Evolutionary conservation across 2,329 filamentous ascomycete genomes (phyloP).

Genomic region (Penicillium janthinellum): DNA sequence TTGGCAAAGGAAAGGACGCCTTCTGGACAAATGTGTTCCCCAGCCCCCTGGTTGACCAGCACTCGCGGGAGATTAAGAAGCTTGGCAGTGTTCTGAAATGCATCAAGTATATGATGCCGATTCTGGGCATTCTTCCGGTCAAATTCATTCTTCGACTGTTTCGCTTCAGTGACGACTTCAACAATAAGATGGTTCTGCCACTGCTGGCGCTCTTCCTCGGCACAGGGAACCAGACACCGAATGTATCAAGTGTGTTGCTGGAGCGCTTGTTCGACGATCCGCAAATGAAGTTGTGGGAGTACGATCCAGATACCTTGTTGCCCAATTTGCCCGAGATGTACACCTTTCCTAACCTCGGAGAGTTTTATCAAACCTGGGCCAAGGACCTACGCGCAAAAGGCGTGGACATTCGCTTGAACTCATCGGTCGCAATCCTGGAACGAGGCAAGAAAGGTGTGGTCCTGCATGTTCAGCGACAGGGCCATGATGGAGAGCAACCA

Average conservation of each 20-base stretch:
- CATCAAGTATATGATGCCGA: slow-evolving; percentile 57
- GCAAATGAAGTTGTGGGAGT: slow-evolving; percentile 63
- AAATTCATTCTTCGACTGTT: slow-evolving; percentile 68
- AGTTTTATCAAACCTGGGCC: slow-evolving; percentile 61
- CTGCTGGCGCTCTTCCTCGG: slow-evolving; percentile 74
- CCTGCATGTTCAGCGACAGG: slow-evolving; percentile 37
- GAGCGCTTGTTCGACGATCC: slow-evolving; percentile 62
- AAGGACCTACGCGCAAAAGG: slow-evolving; percentile 54
- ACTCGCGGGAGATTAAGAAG: slow-evolving; percentile 57
- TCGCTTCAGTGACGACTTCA: slow-evolving; percentile 69
- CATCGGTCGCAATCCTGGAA: slow-evolving; percentile 44
- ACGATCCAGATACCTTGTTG: slow-evolving; percentile 57
- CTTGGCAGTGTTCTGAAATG: slow-evolving; percentile 58
- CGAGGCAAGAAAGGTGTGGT: slow-evolving; percentile 55
- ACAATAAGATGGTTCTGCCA: slow-evolving; percentile 69
- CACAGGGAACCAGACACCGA: slow-evolving; percentile 72
- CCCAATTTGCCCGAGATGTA: slow-evolving; percentile 60
- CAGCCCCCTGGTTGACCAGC: slow-evolving; percentile 57
- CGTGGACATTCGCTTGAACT: slow-evolving; percentile 55
- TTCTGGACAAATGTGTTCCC: slow-evolving; percentile 67
- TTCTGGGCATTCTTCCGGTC: slow-evolving; percentile 61
- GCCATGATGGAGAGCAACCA: slow-evolving; percentile 9
- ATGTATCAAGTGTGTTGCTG: slow-evolving; percentile 69
- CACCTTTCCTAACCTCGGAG: slow-evolving; percentile 62
- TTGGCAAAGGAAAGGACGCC: slow-evolving; percentile 58